These are phyloP conservation scores for Lophiotrema nucula DNA, from an alignment of 495 filamentous ascomycete genomes.

Conservation along the genomic window DNA sequence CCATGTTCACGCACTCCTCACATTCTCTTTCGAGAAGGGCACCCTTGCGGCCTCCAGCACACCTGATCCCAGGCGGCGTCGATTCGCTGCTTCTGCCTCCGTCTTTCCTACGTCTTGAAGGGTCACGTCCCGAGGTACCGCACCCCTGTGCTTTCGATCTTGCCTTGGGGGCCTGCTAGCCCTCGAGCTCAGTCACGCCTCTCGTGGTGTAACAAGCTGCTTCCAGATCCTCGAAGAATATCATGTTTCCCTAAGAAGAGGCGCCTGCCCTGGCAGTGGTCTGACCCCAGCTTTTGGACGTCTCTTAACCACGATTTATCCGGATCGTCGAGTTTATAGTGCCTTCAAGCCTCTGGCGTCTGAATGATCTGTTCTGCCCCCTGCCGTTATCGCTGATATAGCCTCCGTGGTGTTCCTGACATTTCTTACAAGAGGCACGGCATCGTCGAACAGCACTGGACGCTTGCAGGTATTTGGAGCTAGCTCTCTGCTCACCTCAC, in stretches of 20 bases:
- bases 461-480: constrained; percentile 25
- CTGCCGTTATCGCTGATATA: constrained; percentile 36
- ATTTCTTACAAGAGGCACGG: constrained; percentile 26
- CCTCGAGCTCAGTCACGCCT: constrained; percentile 35
- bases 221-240: constrained; percentile 36
- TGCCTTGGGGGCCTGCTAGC: constrained; percentile 29
- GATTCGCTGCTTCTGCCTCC: constrained; percentile 28
- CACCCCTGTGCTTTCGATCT: constrained; percentile 35
- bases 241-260: constrained; percentile 33
- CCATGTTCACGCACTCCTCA: constrained; percentile 29
- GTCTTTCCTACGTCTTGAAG: constrained; percentile 24
- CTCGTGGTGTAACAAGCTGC: constrained; percentile 36
- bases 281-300: constrained; percentile 31
- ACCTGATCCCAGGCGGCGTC: constrained; percentile 21
- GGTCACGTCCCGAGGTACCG: constrained; percentile 38
- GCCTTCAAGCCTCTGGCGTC: constrained; percentile 35
- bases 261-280: constrained; percentile 32
- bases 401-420: constrained; percentile 35
- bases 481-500: constrained; percentile 16
- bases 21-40: constrained; percentile 36
- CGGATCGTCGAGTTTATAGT: constrained; percentile 36
- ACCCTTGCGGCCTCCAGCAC: constrained; percentile 29
- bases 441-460: constrained; percentile 23
- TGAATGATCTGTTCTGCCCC: constrained; percentile 35
- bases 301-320: constrained; percentile 36